phyloP scores from a whole-genome alignment of 2,329 filamentous ascomycete genomes.

The Scedosporium aurantiacum region DNA sequence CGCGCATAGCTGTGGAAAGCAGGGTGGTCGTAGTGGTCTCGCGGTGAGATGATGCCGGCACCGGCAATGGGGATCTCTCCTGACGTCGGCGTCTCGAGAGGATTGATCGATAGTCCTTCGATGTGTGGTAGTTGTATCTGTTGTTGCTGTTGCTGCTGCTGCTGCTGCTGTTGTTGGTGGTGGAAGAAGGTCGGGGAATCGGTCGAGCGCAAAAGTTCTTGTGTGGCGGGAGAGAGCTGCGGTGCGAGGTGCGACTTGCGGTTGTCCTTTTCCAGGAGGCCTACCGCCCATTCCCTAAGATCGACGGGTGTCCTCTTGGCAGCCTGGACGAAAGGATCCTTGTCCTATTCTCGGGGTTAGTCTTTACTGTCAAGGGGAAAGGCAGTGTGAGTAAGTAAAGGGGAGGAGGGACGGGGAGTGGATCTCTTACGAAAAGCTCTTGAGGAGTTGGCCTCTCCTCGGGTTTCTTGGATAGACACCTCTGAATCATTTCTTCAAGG shows the following conservation, averaged over 20 bases:
- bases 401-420: not conserved
- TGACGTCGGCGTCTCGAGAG: constrained; percentile 48
- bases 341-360: constrained; percentile 46
- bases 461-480: constrained; percentile 84
- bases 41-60: constrained; percentile 42
- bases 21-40: constrained; percentile 29
- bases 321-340: constrained; percentile 88
- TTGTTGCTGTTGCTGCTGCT: not conserved
- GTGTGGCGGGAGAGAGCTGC: constrained; percentile 65
- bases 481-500: constrained; percentile 92
- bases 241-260: constrained; percentile 88
- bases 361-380: not conserved
- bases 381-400: no score
- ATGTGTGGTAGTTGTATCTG: not conserved
- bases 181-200: constrained; percentile 43
- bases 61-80: constrained; percentile 60
- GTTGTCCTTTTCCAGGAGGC: constrained; percentile 89
- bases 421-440: constrained; percentile 68
- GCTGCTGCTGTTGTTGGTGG: constrained; percentile 20
- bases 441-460: constrained; percentile 83
- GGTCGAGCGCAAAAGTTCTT: constrained; percentile 58
- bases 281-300: constrained; percentile 83
- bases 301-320: constrained; percentile 95
- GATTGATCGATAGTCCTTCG: constrained; percentile 19
- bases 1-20: constrained; percentile 34